phyloP scores from a whole-genome alignment of 225 moss, liverwort and hornwort genomes.

The Pseudisothecium myosuroides region DNA sequence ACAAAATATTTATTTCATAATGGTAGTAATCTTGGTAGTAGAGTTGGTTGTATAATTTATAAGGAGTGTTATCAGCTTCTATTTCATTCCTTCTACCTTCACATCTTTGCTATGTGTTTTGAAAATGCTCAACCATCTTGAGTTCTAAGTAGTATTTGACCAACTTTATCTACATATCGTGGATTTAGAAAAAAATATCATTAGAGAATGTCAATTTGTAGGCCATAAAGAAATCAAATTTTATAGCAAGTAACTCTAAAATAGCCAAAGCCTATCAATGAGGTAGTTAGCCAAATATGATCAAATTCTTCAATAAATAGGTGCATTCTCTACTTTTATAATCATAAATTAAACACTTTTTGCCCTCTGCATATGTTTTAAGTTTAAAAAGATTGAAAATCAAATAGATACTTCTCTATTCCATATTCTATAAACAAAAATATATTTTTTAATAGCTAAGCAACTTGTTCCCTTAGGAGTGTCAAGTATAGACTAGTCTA shows the following conservation, averaged over 20 bases:
- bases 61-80: background rate
- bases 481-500: rapidly evolving
- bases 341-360: background rate
- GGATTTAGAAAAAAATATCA: too few species aligned
- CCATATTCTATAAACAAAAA: background rate
- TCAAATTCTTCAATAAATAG: rapidly evolving
- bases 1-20: background rate
- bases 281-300: background rate
- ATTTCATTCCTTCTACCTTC: background rate
- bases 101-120: background rate
- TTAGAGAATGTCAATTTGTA: rapidly evolving
- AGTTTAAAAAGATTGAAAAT: background rate
- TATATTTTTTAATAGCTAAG: background rate
- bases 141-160: background rate
- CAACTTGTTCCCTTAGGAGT: rapidly evolving
- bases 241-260: too few species aligned
- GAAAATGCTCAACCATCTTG: background rate
- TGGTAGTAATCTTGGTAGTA: too few species aligned
- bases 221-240: background rate
- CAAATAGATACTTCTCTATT: background rate
- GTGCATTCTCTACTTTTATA: background rate
- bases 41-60: background rate
- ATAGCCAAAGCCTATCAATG: rapidly evolving
- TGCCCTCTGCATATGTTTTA: rapidly evolving
- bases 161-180: background rate